Evolutionary conservation across 257 asterid genomes (phyloP).

Genomic region (Scutellaria galericulata): DNA sequence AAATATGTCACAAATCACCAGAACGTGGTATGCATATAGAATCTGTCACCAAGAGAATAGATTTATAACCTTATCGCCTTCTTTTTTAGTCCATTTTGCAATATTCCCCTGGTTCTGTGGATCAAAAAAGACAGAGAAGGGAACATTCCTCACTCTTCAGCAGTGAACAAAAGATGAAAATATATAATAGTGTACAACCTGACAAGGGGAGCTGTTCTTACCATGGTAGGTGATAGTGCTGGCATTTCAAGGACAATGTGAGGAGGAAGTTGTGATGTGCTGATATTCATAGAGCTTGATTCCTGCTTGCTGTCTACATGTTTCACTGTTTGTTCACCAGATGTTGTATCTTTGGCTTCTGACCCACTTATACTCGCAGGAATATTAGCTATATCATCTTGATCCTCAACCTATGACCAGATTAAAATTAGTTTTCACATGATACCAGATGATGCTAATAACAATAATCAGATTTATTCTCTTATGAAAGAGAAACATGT

Average conservation of each 20-base stretch:
- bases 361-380: constrained; percentile 63
- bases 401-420: constrained; percentile 84
- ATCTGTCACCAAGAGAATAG: constrained; percentile 30
- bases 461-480: constrained; percentile 28
- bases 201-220: constrained; percentile 43
- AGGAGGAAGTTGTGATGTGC: constrained; percentile 86
- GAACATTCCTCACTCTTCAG: constrained; percentile 25
- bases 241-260: constrained; percentile 94
- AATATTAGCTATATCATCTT: constrained; percentile 69
- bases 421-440: constrained; percentile 42
- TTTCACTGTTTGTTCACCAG: constrained; percentile 50
- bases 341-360: constrained; percentile 51
- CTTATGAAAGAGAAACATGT: constrained; percentile 22
- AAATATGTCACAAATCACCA: constrained; percentile 31
- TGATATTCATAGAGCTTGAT: constrained; percentile 60
- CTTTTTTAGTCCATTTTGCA: constrained; percentile 84
- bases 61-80: constrained; percentile 87
- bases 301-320: constrained; percentile 50
- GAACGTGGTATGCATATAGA: constrained; percentile 10
- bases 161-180: constrained; percentile 26
- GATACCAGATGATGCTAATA: constrained; percentile 36
- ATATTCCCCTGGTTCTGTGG: constrained; percentile 94
- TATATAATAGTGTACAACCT: constrained; percentile 24
- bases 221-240: constrained; percentile 99
- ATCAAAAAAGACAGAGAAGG: constrained; percentile 33